Evolutionary conservation across 192 early-diverging fungal genomes (phyloP), one percentile per base, ranked within the genome.

Genomic region (Backusella westeae): DNA sequence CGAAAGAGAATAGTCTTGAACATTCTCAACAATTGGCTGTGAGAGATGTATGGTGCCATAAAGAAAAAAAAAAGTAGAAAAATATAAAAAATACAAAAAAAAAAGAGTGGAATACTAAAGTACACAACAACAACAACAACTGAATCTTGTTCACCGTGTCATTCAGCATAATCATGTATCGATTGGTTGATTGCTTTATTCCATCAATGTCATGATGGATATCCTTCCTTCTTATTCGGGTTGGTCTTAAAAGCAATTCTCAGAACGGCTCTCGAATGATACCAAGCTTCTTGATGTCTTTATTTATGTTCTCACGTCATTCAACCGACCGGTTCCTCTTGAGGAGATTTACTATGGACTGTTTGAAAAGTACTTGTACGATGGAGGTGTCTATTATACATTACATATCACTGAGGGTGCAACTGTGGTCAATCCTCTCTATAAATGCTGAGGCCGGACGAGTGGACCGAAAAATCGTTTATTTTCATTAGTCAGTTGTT

Each of bases 341-440:
- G 23, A 12, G 3, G 21, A 59, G 1, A 59, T 59, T 42, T 83
- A 81, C 46, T 69, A 88, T 5, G 69, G 71, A 17, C 15, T 89
- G 12, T 34, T 83, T 44, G 77, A 74, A 29, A 80, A 81, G 69
- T 85, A 86, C 81, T 76, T 87, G 35, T 78, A 80, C 34, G 82
- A 89, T 34, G 87, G 86, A 35, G 85, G 83, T 32, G 82, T 80
- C 38, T 82, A 87, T 34, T 80, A 87, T 15, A 73, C 82, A n/a
- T 71, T 80, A 10, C 86, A 86, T 19, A 83, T 89, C 26, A 78
- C 82, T 5, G 69, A 76, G 9, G 85, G 82, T 9, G 80, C 83
- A 6, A 85, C 7, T 6, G 76, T 66, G 75, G 83, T 17, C 53
- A 77, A 70, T 76, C 78, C 46, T 80, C 77, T 74, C 3, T 70